phyloP scores from a whole-genome alignment of 352 stramenopile species.

The Pythium brachiatum region DNA sequence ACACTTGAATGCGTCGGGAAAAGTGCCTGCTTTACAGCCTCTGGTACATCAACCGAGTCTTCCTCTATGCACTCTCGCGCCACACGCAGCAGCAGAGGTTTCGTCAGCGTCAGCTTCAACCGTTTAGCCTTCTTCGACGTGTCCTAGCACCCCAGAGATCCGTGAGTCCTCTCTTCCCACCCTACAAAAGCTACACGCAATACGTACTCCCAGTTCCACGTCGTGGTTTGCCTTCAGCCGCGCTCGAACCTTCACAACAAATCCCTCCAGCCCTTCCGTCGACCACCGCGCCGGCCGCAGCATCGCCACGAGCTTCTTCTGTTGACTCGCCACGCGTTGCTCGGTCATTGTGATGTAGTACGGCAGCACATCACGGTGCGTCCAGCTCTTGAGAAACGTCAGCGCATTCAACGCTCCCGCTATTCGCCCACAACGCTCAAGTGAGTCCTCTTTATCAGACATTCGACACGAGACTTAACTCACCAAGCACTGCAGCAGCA shows the following conservation, averaged over 20 bases:
- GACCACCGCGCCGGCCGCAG: background rate
- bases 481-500: slow-evolving; percentile 50
- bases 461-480: background rate
- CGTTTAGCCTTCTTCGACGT: slow-evolving; percentile 21
- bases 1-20: slow-evolving; percentile 3
- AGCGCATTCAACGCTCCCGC: slow-evolving; percentile 59
- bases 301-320: slow-evolving; percentile 15
- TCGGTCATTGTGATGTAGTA: slow-evolving; percentile 32
- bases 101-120: slow-evolving; percentile 15
- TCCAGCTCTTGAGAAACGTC: slow-evolving; percentile 12
- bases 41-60: background rate
- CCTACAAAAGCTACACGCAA: too few species aligned
- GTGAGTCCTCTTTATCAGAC: background rate
- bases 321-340: slow-evolving; percentile 17
- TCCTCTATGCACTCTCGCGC: slow-evolving; percentile 8
- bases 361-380: slow-evolving; percentile 21
- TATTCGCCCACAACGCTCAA: background rate
- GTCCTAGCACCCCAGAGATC: slow-evolving; percentile 8
- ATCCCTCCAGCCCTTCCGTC: slow-evolving; percentile 18
- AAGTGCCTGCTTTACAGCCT: background rate
- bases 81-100: slow-evolving; percentile 11
- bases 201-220: slow-evolving; percentile 8
- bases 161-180: background rate
- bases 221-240: slow-evolving; percentile 5
- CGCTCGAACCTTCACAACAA: slow-evolving; percentile 11